Evolutionary conservation across 2,329 filamentous ascomycete species (phyloP).

Genomic region (Calonectria leucothoes): DNA sequence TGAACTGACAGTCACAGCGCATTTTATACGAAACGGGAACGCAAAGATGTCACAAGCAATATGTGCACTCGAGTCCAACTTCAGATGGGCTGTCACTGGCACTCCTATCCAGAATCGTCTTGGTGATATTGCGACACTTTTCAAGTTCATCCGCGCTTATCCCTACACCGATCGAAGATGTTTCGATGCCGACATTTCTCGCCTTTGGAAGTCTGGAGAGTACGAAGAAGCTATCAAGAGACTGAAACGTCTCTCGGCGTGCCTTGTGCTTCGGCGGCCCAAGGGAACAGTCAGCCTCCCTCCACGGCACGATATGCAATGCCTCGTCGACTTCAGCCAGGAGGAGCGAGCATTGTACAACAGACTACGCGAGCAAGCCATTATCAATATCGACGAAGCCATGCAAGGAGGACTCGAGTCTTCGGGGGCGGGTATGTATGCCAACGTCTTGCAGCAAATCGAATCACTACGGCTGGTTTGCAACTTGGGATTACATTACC

Average conservation of each 20-base stretch:
- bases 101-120: conserved; percentile 62
- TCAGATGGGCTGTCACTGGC: conserved; percentile 60
- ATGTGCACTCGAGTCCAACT: conserved; percentile 48
- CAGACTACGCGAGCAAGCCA: conserved; percentile 37
- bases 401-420: conserved; percentile 33
- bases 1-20: conserved; percentile 13
- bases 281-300: conserved; percentile 54
- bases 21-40: conserved; percentile 30
- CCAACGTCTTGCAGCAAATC: conserved; percentile 58
- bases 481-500: conserved; percentile 57
- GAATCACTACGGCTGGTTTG: conserved; percentile 59
- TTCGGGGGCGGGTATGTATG: conserved; percentile 37
- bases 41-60: conserved; percentile 44
- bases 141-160: conserved; percentile 56
- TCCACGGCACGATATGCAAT: conserved; percentile 45
- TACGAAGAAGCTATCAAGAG: conserved; percentile 51
- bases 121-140: conserved; percentile 53
- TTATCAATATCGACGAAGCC: conserved; percentile 49
- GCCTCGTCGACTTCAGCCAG: conserved; percentile 48
- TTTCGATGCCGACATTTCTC: conserved; percentile 31
- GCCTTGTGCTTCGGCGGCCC: conserved; percentile 53
- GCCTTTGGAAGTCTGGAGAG: conserved; percentile 52
- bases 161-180: conserved; percentile 48
- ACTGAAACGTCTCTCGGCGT: conserved; percentile 51
- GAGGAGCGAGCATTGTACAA: conserved; percentile 53